Evolutionary conservation across 2,329 filamentous ascomycete genomes (phyloP).

Genomic region (Trichoderma arundinaceum): DNA sequence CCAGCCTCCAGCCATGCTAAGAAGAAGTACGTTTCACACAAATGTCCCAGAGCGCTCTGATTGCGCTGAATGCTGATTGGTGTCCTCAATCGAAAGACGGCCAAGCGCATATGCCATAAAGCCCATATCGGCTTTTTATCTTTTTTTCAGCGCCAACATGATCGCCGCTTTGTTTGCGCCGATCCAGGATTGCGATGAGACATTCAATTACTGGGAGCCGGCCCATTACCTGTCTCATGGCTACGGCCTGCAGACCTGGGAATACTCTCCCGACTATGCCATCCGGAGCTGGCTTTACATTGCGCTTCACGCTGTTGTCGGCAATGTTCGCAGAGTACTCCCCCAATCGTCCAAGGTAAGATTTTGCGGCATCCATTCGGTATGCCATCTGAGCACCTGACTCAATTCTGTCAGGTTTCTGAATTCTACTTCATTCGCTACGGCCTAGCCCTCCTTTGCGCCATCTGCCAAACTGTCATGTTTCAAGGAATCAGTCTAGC

Average conservation of each 20-base stretch:
- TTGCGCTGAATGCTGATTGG: slow-evolving; percentile 24
- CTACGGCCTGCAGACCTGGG: slow-evolving; percentile 96
- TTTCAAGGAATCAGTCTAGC: slow-evolving; percentile 78
- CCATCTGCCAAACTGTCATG: slow-evolving; percentile 80
- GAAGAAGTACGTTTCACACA: slow-evolving; percentile 51
- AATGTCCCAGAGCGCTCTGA: neutral
- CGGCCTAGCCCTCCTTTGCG: slow-evolving; percentile 75
- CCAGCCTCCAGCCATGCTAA: slow-evolving; percentile 57
- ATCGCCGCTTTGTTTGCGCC: slow-evolving; percentile 82
- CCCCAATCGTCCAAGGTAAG: slow-evolving; percentile 65
- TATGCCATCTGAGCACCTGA: neutral
- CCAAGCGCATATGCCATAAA: slow-evolving; percentile 67
- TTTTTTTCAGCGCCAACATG: slow-evolving; percentile 75
- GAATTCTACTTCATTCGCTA: slow-evolving; percentile 91
- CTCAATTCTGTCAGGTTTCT: slow-evolving; percentile 49
- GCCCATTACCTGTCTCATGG: slow-evolving; percentile 92
- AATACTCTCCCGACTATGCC: slow-evolving; percentile 93
- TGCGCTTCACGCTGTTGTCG: slow-evolving; percentile 74
- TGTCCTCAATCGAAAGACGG: slow-evolving; percentile 42
- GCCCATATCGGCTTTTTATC: slow-evolving; percentile 78
- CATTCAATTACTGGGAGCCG: slow-evolving; percentile 99
- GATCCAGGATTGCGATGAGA: slow-evolving; percentile 97
- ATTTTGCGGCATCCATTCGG: neutral
- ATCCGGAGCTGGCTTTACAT: slow-evolving; percentile 97
- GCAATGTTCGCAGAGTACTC: slow-evolving; percentile 68